phyloP scores from a whole-genome alignment of 1,139 yeast species.

The Candida sojae region DNA sequence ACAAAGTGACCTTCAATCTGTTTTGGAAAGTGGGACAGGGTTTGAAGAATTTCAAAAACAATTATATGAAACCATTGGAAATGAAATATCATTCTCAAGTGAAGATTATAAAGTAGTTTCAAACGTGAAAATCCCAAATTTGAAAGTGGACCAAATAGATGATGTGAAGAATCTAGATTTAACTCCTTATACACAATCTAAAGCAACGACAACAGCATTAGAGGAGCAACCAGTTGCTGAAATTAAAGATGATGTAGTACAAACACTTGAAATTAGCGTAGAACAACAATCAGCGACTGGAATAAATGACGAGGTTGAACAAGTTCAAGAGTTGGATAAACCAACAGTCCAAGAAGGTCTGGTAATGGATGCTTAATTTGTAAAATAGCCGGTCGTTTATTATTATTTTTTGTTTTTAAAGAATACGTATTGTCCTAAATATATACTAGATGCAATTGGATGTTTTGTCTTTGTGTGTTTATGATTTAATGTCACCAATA shows the following conservation, averaged over 20 bases:
- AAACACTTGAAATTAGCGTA: no score
- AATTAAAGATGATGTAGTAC: no score
- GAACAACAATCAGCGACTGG: no score
- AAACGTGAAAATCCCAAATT: conserved; percentile 7
- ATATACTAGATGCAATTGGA: not conserved
- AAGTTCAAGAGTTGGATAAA: no score
- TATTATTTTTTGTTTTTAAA: no score
- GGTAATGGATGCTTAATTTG: no score
- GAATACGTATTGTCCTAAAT: not conserved
- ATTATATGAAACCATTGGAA: conserved; percentile 18
- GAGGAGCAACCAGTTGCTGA: no score
- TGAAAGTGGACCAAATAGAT: conserved; percentile 22
- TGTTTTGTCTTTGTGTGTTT: not conserved
- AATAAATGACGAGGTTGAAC: no score
- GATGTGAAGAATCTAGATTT: conserved; percentile 28
- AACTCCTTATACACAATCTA: conserved; percentile 16
- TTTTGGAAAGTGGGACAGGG: conserved; percentile 17
- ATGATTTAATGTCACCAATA: conserved; percentile 18
- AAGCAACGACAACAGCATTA: not conserved
- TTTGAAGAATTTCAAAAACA: conserved; percentile 18
- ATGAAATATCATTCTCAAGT: conserved; percentile 4
- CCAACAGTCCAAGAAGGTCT: no score
- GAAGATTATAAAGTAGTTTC: conserved; percentile 1
- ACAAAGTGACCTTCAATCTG: conserved; percentile 18
- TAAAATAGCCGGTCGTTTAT: no score